These are phyloP conservation scores for Salix brachista DNA, from an alignment of 345 rosid genomes.

Conservation along the genomic window DNA sequence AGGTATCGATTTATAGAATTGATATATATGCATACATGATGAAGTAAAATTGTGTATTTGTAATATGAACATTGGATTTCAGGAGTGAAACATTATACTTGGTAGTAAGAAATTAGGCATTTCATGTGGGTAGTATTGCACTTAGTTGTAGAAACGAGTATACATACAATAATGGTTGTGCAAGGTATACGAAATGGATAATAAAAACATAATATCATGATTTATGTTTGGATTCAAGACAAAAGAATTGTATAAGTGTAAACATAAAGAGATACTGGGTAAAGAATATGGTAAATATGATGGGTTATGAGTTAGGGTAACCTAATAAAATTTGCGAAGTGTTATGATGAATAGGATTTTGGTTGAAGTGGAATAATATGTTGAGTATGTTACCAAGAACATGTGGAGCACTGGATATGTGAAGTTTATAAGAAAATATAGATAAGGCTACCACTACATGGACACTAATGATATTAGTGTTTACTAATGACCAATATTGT, in stretches of 20 bases:
- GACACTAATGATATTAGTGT: too few relatives aligned
- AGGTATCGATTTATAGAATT: not conserved
- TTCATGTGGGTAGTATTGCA: not conserved
- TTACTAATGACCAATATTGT: too few relatives aligned
- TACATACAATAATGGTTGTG: accelerated
- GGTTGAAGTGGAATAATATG: not conserved
- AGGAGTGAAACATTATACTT: not conserved
- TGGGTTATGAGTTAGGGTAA: not conserved
- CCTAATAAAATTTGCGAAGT: not conserved
- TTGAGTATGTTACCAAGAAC: not conserved
- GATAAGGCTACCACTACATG: not conserved
- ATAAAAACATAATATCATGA: not conserved
- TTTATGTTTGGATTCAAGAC: not conserved
- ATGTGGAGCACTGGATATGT: not conserved
- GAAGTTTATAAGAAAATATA: not conserved
- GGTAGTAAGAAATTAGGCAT: not conserved
- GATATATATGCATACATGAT: not conserved
- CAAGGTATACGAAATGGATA: not conserved
- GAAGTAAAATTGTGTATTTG: not conserved
- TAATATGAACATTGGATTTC: not conserved
- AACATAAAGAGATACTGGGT: not conserved
- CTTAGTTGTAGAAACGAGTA: not conserved
- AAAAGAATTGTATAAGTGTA: not conserved
- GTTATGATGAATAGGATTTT: too few relatives aligned
- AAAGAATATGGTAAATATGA: not conserved